Base-by-base conservation (phyloP, 495 filamentous ascomycete species). In the Parathielavia hyrcaniae region DNA sequence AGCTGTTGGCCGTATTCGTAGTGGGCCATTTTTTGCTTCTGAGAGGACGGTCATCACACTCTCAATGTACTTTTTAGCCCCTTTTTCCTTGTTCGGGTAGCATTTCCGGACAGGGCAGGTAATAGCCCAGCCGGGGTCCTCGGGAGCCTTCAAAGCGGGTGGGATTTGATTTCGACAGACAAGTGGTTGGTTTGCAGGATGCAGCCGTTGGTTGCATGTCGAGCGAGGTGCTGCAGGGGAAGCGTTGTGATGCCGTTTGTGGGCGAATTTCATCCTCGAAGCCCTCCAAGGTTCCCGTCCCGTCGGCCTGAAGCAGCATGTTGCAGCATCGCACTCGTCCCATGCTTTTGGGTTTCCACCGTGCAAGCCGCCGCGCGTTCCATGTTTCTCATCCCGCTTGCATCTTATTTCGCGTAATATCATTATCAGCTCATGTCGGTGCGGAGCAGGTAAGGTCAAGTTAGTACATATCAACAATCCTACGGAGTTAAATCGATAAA, bases 11-110 rank as follows among this genome's bases (percentile, higher is more conserved):
- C 32, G 43, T 12, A 23, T 23, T 38, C 19, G 32, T 41, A 47
- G 48, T 53, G 43, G 43, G 40, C 30, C 48, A 30, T 59, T 59
- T 53, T n/a, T 59, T 49, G 57, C 50, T 59, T 59, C 44, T 59
- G 41, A 41, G 32, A 49, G 16, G 1, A 38, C 57, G 35, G 40
- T 59, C 57, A 49, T 48, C 50, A 49, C 49, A 6, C 17, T 16
- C 50, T 16, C 50, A 13, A 16, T n/a, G 8, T 39, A 40, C 20
- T 38, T 50, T 36, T 10, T 23, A 30, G 36, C 48, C 48, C 48
- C 49, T n/a, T 53, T 59, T 53, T 59, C 40, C 50, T 50, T 16
- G 17, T 41, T 50, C 30, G 50, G 41, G 57, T 41, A 53, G 34
- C 57, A 59, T 49, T 53, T 53, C 19, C 43, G 36, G 50, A 43